phyloP scores from a whole-genome alignment of 2,329 filamentous ascomycete genomes.

The Aspergillus quadrilineatus region DNA sequence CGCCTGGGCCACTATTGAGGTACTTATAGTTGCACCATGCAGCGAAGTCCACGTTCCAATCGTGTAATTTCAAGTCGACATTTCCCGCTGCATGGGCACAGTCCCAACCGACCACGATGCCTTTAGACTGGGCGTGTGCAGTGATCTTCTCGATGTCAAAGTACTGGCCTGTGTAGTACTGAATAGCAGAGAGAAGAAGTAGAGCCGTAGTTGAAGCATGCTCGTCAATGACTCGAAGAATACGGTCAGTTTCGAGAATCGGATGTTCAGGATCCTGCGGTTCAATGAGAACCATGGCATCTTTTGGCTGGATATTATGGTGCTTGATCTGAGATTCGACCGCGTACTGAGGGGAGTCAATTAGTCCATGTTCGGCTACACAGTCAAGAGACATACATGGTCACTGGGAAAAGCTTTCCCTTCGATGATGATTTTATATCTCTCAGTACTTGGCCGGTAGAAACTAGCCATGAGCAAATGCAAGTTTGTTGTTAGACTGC shows the following conservation, averaged over 20 bases:
- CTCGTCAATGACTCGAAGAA: slow-evolving; percentile 70
- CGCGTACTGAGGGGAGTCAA: slow-evolving; percentile 60
- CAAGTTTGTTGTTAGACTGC: slow-evolving; percentile 77
- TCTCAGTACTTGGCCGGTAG: slow-evolving; percentile 65
- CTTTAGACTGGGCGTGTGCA: slow-evolving; percentile 67
- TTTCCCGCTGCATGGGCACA: slow-evolving; percentile 85
- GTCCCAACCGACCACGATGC: slow-evolving; percentile 80
- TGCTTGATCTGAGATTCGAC: slow-evolving; percentile 76
- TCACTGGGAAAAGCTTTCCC: slow-evolving; percentile 89
- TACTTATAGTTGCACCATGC: slow-evolving; percentile 97
- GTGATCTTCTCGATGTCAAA: slow-evolving; percentile 83
- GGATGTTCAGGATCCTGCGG: slow-evolving; percentile 55
- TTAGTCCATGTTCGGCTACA: neutral
- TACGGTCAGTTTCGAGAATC: slow-evolving; percentile 68
- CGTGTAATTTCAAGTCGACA: slow-evolving; percentile 73
- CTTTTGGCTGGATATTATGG: slow-evolving; percentile 65
- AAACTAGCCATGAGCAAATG: slow-evolving; percentile 83
- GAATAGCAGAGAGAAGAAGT: slow-evolving; percentile 79
- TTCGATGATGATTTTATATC: slow-evolving; percentile 82
- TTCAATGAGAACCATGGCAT: slow-evolving; percentile 72
- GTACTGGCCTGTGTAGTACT: slow-evolving; percentile 88
- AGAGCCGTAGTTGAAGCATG: slow-evolving; percentile 73
- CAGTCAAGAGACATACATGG: slow-evolving; percentile 54
- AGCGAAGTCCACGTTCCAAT: slow-evolving; percentile 90
- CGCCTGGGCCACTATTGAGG: slow-evolving; percentile 79